phyloP scores from a whole-genome alignment of 2,329 filamentous ascomycete species.

The Pseudocercospora vitis region DNA sequence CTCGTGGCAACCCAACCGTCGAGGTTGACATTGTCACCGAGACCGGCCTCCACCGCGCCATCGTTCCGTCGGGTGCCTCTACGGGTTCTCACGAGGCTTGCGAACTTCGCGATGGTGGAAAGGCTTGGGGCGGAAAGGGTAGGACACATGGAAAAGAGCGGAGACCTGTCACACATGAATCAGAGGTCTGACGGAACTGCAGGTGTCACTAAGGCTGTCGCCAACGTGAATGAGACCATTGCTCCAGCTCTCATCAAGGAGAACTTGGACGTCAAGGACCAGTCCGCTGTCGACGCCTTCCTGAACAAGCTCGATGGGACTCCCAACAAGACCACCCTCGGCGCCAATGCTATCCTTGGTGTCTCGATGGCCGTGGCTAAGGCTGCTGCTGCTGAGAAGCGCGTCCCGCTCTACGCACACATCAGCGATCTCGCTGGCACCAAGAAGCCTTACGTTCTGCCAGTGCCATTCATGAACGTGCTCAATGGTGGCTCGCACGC shows the following conservation, averaged over 20 bases:
- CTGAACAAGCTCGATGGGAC: constrained; percentile 58
- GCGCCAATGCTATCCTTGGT: constrained; percentile 62
- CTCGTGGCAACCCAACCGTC: constrained; percentile 95
- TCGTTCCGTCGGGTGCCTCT: constrained; percentile 94
- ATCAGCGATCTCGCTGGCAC: constrained; percentile 55
- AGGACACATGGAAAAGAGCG: constrained; percentile 24
- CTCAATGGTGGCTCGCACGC: constrained; percentile 82
- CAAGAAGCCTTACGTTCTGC: constrained; percentile 56
- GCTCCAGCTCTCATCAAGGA: constrained; percentile 56
- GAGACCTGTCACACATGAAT: not conserved
- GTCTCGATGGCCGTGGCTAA: constrained; percentile 61
- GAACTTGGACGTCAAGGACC: constrained; percentile 56
- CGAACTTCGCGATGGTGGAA: constrained; percentile 56
- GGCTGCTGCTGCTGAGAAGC: constrained; percentile 57
- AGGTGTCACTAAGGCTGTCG: constrained; percentile 56
- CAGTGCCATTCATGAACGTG: constrained; percentile 60
- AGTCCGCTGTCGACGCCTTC: constrained; percentile 55
- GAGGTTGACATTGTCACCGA: constrained; percentile 97
- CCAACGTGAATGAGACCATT: constrained; percentile 57
- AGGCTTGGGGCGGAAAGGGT: constrained; percentile 57
- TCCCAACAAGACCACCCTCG: constrained; percentile 59
- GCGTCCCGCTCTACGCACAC: constrained; percentile 59
- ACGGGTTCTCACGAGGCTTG: constrained; percentile 64
- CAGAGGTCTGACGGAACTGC: constrained; percentile 12
- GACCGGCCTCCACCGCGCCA: constrained; percentile 94